Percentiles rank a stretch among this genome's conserved stretches.
Conservation (phyloP, 1,284 basidiomycete genomes). For the Leccinum pallidistipes region DNA sequence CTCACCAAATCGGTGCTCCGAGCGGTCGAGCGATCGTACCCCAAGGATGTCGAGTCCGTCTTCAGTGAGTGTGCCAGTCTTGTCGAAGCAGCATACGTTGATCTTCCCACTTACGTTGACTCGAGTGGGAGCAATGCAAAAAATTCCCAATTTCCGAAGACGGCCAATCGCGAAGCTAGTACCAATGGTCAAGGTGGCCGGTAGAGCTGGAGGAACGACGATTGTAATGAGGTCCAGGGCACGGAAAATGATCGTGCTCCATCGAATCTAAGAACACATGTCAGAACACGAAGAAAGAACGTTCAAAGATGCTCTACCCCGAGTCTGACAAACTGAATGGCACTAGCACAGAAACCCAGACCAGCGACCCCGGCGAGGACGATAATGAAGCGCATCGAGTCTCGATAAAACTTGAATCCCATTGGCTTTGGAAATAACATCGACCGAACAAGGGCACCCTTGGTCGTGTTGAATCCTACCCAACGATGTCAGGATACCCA, state of each 20-base stretch:
- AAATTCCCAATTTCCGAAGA: slow-evolving; percentile 87
- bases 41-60: slow-evolving; percentile 98
- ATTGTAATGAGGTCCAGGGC: slow-evolving; percentile 98
- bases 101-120: slow-evolving; percentile 97
- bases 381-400: slow-evolving; percentile 95
- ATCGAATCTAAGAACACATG: slow-evolving; percentile 60
- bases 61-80: slow-evolving; percentile 98
- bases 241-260: slow-evolving; percentile 90
- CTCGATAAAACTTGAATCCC: slow-evolving; percentile 96
- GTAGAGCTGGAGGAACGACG: slow-evolving; percentile 96
- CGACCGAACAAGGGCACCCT: slow-evolving; percentile 92
- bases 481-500: slow-evolving; percentile 3
- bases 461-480: slow-evolving; percentile 94
- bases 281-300: slow-evolving; percentile 7
- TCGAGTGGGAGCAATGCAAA: slow-evolving; percentile 95
- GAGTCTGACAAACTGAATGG: slow-evolving; percentile 89
- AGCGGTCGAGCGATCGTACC: slow-evolving; percentile 80
- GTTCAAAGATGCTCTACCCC: slow-evolving; percentile 54
- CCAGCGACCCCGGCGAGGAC: slow-evolving; percentile 89
- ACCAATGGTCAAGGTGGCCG: slow-evolving; percentile 96
- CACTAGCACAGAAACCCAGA: slow-evolving; percentile 86
- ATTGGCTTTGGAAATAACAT: slow-evolving; percentile 99
- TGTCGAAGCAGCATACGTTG: slow-evolving; percentile 99
- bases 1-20: slow-evolving; percentile 83
- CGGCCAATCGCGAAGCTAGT: slow-evolving; percentile 94